Percentiles rank a stretch among this genome's conserved stretches.
Evolutionary conservation across 2,329 filamentous ascomycete species (phyloP).

Genomic region (Corynespora cassiicola): DNA sequence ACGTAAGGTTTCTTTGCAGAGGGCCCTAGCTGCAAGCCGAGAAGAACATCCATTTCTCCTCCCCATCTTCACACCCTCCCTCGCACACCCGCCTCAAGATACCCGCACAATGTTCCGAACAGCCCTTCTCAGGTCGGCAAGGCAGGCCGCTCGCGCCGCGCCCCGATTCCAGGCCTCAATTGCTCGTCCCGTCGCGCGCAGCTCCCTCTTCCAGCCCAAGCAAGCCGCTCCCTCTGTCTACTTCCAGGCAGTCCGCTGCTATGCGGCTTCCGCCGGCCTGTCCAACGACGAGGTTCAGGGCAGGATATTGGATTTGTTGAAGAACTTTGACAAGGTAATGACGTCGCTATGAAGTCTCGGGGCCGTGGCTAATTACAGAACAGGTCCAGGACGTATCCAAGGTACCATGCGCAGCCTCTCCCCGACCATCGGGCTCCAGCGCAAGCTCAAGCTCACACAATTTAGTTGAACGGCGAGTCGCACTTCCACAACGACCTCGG

Average conservation of each 20-base stretch:
- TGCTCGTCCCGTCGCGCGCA: constrained; percentile 66
- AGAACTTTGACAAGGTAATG: constrained; percentile 95
- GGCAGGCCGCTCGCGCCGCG: constrained; percentile 54
- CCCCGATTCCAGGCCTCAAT: constrained; percentile 54
- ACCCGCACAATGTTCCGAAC: constrained; percentile 82
- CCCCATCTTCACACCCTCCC: constrained; percentile 27
- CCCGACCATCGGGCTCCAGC: constrained; percentile 1
- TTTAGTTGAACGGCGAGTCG: constrained; percentile 78
- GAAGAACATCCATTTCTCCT: constrained; percentile 30
- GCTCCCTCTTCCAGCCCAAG: constrained; percentile 67
- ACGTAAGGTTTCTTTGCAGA: constrained; percentile 18
- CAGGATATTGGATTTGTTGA: constrained; percentile 88
- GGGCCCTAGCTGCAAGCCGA: constrained; percentile 12
- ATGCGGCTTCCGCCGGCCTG: constrained; percentile 82
- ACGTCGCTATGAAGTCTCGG: constrained; percentile 21
- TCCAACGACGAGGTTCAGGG: constrained; percentile 86
- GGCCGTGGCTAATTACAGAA: constrained; percentile 31
- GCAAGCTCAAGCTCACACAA: constrained; percentile 25
- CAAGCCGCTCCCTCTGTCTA: constrained; percentile 67
- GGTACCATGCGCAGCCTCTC: too few relatives aligned
- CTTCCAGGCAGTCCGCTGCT: constrained; percentile 78
- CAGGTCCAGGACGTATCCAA: constrained; percentile 69
- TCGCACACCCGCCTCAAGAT: constrained; percentile 19
- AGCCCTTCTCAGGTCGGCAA: constrained; percentile 79
- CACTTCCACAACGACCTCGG: constrained; percentile 98